Evolutionary conservation across 2,329 filamentous ascomycete genomes (phyloP), one percentile per base, ranked within the genome.

Genomic region (Truncatella angustata): DNA sequence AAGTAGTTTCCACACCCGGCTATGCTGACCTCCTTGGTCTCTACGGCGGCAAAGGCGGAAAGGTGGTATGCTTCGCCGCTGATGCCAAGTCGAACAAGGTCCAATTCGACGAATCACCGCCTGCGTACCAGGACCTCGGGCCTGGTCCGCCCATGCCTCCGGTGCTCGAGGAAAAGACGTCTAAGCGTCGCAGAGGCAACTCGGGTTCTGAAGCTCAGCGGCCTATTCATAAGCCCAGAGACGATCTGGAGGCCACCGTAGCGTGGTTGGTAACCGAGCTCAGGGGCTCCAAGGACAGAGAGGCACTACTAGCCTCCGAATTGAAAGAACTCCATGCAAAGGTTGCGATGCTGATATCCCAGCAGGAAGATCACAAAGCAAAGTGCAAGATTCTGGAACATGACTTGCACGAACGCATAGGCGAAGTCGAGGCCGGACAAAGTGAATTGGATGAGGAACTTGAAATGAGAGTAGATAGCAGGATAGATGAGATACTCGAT

Each of bases 81-180:
- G 20, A 26, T 4, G 45, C 11, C 21, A 16, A 7, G n/a, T 21
- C 4, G 7, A n/a, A 10, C n/a, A n/a, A n/a, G n/a, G n/a, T n/a
- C n/a, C 4, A 24, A 5, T 37, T 20, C 5, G 32, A 49, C 12
- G 43, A 46, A 12, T 37, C 32, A 7, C 45, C 45, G 11, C 45
- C 45, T 10, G 45, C 45, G 37, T 49, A 49, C 14, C 16, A 36
- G 9, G 45, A 49, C 18, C 11, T 39, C 20, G 45, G 37, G 23
- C 45, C 45, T 21, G 45, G 45, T 7, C 45, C 45, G 11, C 45
- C 45, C 6, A 49, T 49, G 45, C 45, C 45, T 14, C 34, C 45
- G 18, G 21, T 39, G 14, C 30, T 49, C 11, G 30, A 18, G 14
- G 45, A 34, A 23, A 49, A 49, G 34, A 20, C 45, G 11, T 49